Conservation (phyloP, 192 early-diverging fungal species). For the Linnemannia elongata region DNA sequence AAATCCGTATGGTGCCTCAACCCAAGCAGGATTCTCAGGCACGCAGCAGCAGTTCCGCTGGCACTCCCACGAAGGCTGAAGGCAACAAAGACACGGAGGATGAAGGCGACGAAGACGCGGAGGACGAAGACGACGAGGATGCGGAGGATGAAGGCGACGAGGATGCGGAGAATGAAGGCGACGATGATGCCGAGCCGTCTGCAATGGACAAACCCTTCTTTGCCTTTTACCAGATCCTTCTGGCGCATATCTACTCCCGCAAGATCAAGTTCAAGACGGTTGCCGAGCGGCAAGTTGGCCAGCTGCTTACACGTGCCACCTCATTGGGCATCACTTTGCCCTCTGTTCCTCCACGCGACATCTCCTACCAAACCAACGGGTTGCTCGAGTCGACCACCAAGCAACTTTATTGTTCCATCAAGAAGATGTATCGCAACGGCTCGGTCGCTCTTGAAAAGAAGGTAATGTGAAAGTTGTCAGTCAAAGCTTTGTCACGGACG, state of each 20-base stretch:
- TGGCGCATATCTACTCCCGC: too few species aligned
- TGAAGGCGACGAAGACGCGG: too few species aligned
- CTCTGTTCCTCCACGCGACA: not conserved
- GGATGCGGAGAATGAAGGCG: too few species aligned
- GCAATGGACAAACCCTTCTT: slow-evolving; percentile 15
- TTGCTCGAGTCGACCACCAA: slow-evolving; percentile 23
- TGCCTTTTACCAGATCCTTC: slow-evolving; percentile 6
- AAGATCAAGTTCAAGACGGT: too few species aligned
- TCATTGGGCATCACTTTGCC: slow-evolving; percentile 12
- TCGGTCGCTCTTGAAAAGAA: slow-evolving; percentile 22
- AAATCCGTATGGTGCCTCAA: slow-evolving; percentile 10
- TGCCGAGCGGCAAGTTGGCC: too few species aligned
- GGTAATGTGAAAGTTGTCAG: slow-evolving; percentile 11
- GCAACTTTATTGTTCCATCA: slow-evolving; percentile 7
- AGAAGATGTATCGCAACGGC: slow-evolving; percentile 15
- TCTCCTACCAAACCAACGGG: slow-evolving; percentile 6
- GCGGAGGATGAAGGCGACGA: too few species aligned
- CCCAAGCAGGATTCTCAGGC: slow-evolving; percentile 16
- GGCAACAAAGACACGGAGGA: not conserved
- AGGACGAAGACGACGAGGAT: too few species aligned
- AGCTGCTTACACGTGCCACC: slow-evolving; percentile 4
- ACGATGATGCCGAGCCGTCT: slow-evolving; percentile 8
- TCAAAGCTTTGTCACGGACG: slow-evolving; percentile 9
- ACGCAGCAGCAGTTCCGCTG: not conserved
- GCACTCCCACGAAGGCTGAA: not conserved